Evolutionary conservation across 2,329 filamentous ascomycete species (phyloP).

Genomic region (Dactylonectria estremocensis): DNA sequence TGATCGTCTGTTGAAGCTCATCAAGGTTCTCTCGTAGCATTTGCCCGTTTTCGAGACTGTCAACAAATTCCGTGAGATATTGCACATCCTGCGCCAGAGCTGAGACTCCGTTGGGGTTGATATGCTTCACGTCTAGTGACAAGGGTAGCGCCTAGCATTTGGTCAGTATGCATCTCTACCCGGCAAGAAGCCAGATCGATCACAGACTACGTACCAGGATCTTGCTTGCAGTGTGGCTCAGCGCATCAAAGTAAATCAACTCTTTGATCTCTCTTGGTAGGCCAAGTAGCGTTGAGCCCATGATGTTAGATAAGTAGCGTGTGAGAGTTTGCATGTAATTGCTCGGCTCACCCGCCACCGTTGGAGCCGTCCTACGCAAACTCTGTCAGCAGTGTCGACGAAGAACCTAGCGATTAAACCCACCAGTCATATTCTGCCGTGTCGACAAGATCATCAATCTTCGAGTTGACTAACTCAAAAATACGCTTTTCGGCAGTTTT

Average conservation of each 20-base stretch:
- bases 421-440: slow-evolving; percentile 98
- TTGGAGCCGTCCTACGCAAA: slow-evolving; percentile 64
- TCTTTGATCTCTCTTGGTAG: slow-evolving; percentile 97
- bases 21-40: slow-evolving; percentile 92
- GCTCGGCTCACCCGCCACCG: slow-evolving; percentile 80
- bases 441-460: slow-evolving; percentile 97
- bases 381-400: slow-evolving; percentile 34
- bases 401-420: slow-evolving; percentile 29
- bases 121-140: slow-evolving; percentile 83
- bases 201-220: slow-evolving; percentile 73
- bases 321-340: slow-evolving; percentile 98
- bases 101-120: slow-evolving; percentile 88
- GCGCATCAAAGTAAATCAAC: slow-evolving; percentile 96
- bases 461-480: slow-evolving; percentile 98
- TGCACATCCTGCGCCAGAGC: slow-evolving; percentile 87
- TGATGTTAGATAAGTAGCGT: slow-evolving; percentile 93
- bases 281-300: slow-evolving; percentile 93
- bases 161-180: slow-evolving; percentile 33
- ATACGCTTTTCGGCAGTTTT: slow-evolving; percentile 98
- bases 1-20: slow-evolving; percentile 93
- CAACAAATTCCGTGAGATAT: slow-evolving; percentile 89
- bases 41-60: slow-evolving; percentile 85
- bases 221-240: slow-evolving; percentile 90
- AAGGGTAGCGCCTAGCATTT: slow-evolving; percentile 78
- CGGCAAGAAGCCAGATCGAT: neutral